These are phyloP conservation scores for Clitoria ternatea DNA, from an alignment of 306 rosid species.

Conservation along the genomic window DNA sequence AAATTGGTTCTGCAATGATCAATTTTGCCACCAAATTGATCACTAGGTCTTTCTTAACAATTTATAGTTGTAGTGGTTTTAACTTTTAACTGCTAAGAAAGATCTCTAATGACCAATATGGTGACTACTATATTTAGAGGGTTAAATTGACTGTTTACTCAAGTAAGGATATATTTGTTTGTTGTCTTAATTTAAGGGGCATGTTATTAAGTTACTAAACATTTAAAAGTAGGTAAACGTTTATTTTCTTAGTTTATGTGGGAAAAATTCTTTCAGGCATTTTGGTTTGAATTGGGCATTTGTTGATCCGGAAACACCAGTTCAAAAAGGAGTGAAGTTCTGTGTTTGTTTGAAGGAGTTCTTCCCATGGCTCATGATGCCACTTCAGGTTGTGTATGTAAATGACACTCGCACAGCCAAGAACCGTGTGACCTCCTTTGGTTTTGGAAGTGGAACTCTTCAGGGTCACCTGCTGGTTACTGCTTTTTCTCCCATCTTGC, in stretches of 20 bases:
- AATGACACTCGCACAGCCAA: conserved; percentile 44
- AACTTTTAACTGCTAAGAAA: too few relatives aligned
- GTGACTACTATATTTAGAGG: too few relatives aligned
- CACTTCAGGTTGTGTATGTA: conserved; percentile 84
- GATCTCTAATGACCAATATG: too few relatives aligned
- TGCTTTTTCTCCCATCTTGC: conserved; percentile 11
- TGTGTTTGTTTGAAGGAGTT: conserved; percentile 88
- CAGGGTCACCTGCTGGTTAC: conserved; percentile 90
- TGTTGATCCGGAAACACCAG: conserved; percentile 76
- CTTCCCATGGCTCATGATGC: conserved; percentile 92
- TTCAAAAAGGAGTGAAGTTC: conserved; percentile 63
- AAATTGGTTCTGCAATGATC: too few relatives aligned
- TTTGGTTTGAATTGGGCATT: conserved; percentile 89
- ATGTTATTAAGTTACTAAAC: too few relatives aligned
- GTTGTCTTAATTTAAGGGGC: too few relatives aligned
- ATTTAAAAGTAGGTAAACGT: background rate
- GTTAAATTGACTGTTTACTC: too few relatives aligned
- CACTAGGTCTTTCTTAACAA: too few relatives aligned
- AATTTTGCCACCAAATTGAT: too few relatives aligned
- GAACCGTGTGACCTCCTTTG: conserved; percentile 45
- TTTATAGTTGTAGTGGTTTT: too few relatives aligned
- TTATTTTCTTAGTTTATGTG: background rate
- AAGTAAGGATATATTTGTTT: too few relatives aligned
- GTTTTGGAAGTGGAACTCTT: conserved; percentile 91
- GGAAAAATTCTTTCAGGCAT: conserved; percentile 53